Percentiles rank a stretch among this genome's conserved stretches.
phyloP scores from a whole-genome alignment of 192 early-diverging fungal species.

The Linnemannia exigua region DNA sequence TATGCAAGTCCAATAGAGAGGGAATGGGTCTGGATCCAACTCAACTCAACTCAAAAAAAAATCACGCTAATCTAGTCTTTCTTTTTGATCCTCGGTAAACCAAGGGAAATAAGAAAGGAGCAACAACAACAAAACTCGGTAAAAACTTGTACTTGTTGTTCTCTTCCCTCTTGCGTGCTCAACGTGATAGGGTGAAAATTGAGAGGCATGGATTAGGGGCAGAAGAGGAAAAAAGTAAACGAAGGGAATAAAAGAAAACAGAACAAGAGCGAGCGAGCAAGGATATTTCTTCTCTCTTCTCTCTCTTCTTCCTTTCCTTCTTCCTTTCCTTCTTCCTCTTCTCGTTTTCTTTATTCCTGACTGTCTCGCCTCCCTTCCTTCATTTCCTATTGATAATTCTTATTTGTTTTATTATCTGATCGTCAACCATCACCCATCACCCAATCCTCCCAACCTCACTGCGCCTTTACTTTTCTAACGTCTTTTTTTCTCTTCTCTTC shows the following conservation, averaged over 20 bases:
- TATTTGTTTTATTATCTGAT: constrained; percentile 2
- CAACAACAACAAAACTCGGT: background rate
- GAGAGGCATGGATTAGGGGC: background rate
- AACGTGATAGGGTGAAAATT: background rate
- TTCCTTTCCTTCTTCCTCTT: background rate
- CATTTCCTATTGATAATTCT: background rate
- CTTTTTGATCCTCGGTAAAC: background rate
- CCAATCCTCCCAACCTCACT: background rate
- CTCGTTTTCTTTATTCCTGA: background rate
- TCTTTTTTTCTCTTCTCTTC: background rate
- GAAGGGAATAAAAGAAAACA: background rate
- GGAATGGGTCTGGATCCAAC: background rate
- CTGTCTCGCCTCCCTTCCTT: background rate
- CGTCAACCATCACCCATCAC: too few species aligned
- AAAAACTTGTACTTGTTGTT: background rate
- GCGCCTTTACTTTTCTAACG: background rate
- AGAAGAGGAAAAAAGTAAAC: background rate
- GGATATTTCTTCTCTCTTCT: background rate
- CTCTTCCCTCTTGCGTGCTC: background rate
- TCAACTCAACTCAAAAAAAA: background rate
- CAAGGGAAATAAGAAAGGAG: background rate
- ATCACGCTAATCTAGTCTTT: background rate
- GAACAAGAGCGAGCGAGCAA: background rate
- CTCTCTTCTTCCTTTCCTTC: background rate
- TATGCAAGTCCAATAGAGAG: background rate